Evolutionary conservation across 2,329 filamentous ascomycete species (phyloP).

Genomic region (Pezicula radicicola): DNA sequence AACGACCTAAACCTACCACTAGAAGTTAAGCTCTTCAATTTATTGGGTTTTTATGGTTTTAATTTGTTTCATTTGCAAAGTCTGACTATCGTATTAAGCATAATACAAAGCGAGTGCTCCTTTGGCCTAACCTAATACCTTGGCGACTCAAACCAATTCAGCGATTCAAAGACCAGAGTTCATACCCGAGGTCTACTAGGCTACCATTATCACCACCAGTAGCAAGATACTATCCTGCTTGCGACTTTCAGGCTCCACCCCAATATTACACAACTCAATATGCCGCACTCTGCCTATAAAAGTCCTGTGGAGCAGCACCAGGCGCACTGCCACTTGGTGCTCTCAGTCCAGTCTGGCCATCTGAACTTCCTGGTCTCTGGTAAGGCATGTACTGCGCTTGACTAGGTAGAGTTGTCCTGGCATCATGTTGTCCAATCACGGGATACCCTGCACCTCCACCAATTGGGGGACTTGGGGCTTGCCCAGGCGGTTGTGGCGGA

Average conservation of each 20-base stretch:
- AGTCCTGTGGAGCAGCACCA: slow-evolving; percentile 39
- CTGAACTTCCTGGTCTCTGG: slow-evolving; percentile 21
- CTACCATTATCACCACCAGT: too few relatives aligned
- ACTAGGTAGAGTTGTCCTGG: slow-evolving; percentile 48
- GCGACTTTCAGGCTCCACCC: neutral
- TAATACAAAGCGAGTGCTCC: too few relatives aligned
- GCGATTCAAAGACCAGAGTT: too few relatives aligned
- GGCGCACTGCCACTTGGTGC: slow-evolving; percentile 33
- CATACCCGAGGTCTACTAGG: too few relatives aligned
- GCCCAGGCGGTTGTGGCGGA: slow-evolving; percentile 27
- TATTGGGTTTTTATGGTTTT: too few relatives aligned
- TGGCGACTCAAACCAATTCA: too few relatives aligned
- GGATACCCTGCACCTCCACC: slow-evolving; percentile 20
- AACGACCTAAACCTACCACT: too few relatives aligned
- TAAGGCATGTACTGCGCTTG: slow-evolving; percentile 61
- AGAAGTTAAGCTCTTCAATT: too few relatives aligned
- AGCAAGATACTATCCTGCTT: too few relatives aligned
- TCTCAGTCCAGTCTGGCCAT: slow-evolving; percentile 10
- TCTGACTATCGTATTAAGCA: too few relatives aligned
- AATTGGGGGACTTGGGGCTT: slow-evolving; percentile 19
- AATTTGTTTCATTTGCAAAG: too few relatives aligned
- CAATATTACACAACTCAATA: slow-evolving; percentile 17
- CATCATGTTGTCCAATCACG: slow-evolving; percentile 39
- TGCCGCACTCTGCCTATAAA: slow-evolving; percentile 46
- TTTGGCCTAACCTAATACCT: too few relatives aligned